Conservation (phyloP, 2,329 filamentous ascomycete genomes). For the Fusarium anthophilum region DNA sequence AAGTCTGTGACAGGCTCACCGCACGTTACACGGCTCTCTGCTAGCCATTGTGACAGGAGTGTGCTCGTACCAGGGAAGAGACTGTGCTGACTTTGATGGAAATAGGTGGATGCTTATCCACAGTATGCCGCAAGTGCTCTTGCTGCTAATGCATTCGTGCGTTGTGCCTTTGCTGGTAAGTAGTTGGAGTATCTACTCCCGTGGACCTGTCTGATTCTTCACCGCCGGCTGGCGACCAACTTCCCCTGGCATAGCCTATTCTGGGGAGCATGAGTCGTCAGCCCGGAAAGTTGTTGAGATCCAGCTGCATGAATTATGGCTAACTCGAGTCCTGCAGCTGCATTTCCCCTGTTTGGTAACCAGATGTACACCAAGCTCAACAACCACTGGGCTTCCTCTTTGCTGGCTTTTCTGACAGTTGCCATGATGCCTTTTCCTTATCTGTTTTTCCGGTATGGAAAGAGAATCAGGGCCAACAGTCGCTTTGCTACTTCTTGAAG, state of each 20-base stretch:
- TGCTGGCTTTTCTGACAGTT: slow-evolving; percentile 69
- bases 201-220: neutral
- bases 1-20: slow-evolving; percentile 20
- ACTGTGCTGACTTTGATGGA: slow-evolving; percentile 29
- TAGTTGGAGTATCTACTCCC: slow-evolving; percentile 10
- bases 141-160: slow-evolving; percentile 83
- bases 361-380: slow-evolving; percentile 77
- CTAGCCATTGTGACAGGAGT: slow-evolving; percentile 16
- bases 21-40: slow-evolving; percentile 12
- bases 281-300: neutral
- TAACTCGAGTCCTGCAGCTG: slow-evolving; percentile 57
- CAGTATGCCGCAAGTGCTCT: slow-evolving; percentile 79
- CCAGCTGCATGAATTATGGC: neutral
- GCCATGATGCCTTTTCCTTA: slow-evolving; percentile 72
- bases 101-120: slow-evolving; percentile 77
- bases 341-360: slow-evolving; percentile 78
- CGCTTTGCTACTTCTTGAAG: slow-evolving; percentile 57
- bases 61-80: slow-evolving; percentile 30
- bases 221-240: slow-evolving; percentile 1
- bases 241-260: neutral
- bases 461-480: slow-evolving; percentile 64
- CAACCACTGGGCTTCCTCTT: slow-evolving; percentile 73
- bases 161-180: slow-evolving; percentile 77
- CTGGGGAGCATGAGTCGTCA: neutral
- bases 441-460: slow-evolving; percentile 69